Percentiles rank a stretch among this genome's conserved stretches.
Conservation (phyloP, 768 basidiomycete species). For the Leccinum truebloodii region DNA sequence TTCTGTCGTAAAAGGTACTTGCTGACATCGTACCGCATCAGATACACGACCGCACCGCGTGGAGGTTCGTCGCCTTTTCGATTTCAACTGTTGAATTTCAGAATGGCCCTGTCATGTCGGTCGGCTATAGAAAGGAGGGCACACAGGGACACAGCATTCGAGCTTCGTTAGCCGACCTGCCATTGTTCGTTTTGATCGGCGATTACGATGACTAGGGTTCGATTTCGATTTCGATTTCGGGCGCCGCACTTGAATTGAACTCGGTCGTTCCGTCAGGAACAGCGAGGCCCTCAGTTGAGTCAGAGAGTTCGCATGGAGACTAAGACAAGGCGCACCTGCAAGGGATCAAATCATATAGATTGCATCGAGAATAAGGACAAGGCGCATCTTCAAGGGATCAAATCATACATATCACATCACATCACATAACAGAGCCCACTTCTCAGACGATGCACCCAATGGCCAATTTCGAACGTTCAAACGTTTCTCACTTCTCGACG, state of each 20-base stretch:
- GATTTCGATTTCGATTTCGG: background rate
- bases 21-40: background rate
- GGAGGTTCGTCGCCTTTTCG: background rate
- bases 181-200: background rate
- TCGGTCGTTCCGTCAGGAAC: background rate
- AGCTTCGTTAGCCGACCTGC: background rate
- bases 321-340: background rate
- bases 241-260: background rate
- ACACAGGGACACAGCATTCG: background rate
- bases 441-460: too few species aligned
- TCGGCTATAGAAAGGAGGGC: background rate
- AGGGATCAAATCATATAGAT: too few species aligned
- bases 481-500: background rate
- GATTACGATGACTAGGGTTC: background rate
- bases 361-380: too few species aligned
- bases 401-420: too few species aligned
- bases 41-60: background rate
- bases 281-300: background rate
- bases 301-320: background rate
- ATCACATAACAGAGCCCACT: too few species aligned
- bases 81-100: background rate
- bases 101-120: background rate
- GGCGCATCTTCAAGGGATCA: background rate
- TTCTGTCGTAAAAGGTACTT: background rate
- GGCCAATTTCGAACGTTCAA: too few species aligned